Evolutionary conservation across 495 filamentous ascomycete genomes (phyloP).

Genomic region (Penicillium canescens): DNA sequence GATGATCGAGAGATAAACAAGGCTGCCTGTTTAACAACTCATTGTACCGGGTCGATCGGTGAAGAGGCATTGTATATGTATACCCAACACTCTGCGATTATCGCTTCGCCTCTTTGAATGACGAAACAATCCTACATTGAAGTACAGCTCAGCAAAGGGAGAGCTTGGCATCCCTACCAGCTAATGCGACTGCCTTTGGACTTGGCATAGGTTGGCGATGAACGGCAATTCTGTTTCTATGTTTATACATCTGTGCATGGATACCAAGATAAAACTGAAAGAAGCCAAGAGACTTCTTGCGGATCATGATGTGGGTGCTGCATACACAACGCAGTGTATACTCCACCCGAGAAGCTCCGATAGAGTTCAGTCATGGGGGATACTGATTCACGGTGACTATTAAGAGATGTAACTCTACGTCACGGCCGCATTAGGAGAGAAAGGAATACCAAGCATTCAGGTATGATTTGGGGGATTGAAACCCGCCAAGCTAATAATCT

Average conservation of each 20-base stretch:
- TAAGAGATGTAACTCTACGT: slow-evolving; percentile 8
- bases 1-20: not conserved
- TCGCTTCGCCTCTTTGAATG: slow-evolving; percentile 5
- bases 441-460: slow-evolving; percentile 12
- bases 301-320: not conserved
- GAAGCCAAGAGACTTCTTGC: slow-evolving; percentile 7
- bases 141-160: slow-evolving; percentile 1
- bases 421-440: slow-evolving; percentile 6
- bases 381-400: not conserved
- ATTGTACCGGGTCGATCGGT: slow-evolving; percentile 1
- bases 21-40: slow-evolving; percentile 4
- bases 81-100: slow-evolving; percentile 2
- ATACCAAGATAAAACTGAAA: slow-evolving; percentile 16
- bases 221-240: not conserved
- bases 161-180: slow-evolving; percentile 2
- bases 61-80: not conserved
- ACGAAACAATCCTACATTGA: not conserved
- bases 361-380: not conserved
- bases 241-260: not conserved
- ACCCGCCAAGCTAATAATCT: not conserved
- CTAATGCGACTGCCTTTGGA: slow-evolving; percentile 2
- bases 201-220: slow-evolving; percentile 3
- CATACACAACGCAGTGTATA: not conserved
- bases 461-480: slow-evolving; percentile 6
- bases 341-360: slow-evolving; percentile 6